Conservation (phyloP, 352 stramenopile genomes). For the Albugo laibachii region DNA sequence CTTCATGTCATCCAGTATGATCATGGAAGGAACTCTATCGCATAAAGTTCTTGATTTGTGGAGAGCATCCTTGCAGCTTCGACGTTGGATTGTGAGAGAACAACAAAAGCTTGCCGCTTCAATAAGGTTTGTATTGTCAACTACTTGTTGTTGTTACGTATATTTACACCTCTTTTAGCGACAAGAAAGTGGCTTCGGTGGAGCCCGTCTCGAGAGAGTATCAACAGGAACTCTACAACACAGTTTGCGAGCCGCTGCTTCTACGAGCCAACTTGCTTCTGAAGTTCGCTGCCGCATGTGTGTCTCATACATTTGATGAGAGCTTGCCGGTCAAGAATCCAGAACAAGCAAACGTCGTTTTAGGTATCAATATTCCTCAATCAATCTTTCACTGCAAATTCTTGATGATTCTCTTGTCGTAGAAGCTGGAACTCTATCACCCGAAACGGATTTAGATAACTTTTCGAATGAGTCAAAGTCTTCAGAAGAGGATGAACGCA, state of each 20-base stretch:
- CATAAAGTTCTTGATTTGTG: constrained; percentile 54
- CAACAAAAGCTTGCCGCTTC: constrained; percentile 64
- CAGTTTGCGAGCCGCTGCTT: constrained; percentile 65
- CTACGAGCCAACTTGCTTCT: constrained; percentile 44
- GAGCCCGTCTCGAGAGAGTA: constrained; percentile 28
- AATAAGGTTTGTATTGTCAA: constrained; percentile 16
- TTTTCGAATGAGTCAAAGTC: no score
- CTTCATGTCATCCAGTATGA: constrained; percentile 46
- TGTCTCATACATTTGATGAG: constrained; percentile 8
- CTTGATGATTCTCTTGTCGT: no score
- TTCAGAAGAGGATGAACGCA: constrained; percentile 69
- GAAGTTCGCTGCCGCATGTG: constrained; percentile 25
- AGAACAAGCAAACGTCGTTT: background rate
- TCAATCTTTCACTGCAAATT: no score
- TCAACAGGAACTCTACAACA: constrained; percentile 50
- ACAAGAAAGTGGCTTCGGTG: constrained; percentile 16
- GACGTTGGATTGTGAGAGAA: constrained; percentile 74
- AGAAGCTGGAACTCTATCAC: no score
- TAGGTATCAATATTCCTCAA: no score
- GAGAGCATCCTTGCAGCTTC: constrained; percentile 53
- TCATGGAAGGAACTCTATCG: constrained; percentile 27
- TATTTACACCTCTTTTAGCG: constrained; percentile 11
- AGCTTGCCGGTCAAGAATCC: constrained; percentile 42
- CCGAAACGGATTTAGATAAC: no score
- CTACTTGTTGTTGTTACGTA: background rate